These are phyloP conservation scores for Debaryomyces hansenii DNA, from an alignment of 805 yeast genomes.

Conservation along the genomic window DNA sequence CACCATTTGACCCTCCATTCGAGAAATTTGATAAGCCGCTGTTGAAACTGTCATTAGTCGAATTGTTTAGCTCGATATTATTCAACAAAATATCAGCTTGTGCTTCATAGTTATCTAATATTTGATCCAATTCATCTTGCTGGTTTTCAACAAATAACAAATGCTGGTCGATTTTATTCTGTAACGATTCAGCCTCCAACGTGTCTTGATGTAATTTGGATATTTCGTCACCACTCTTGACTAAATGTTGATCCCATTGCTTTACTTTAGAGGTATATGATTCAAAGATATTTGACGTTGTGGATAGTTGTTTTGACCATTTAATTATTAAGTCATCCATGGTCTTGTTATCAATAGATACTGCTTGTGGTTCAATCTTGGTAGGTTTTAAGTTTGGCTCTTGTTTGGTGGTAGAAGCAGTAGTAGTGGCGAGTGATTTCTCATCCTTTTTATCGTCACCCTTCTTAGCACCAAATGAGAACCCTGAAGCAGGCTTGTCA, in stretches of 20 bases:
- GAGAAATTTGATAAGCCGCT: constrained; percentile 16
- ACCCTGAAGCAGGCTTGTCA: constrained; percentile 14
- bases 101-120: constrained; percentile 79
- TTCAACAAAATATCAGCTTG: constrained; percentile 57
- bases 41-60: constrained; percentile 1
- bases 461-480: constrained; percentile 17
- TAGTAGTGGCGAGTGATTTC: constrained; percentile 14
- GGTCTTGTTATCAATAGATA: constrained; percentile 85
- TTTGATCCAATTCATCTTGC: constrained; percentile 84
- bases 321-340: constrained; percentile 88
- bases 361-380: constrained; percentile 62
- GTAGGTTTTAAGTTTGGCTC: constrained; percentile 46
- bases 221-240: constrained; percentile 83
- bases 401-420: constrained; percentile 10
- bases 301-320: constrained; percentile 86
- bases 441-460: constrained; percentile 20
- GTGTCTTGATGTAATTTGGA: constrained; percentile 75
- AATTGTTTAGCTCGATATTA: constrained; percentile 29
- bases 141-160: constrained; percentile 84
- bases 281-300: constrained; percentile 72
- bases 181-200: constrained; percentile 79
- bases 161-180: constrained; percentile 82
- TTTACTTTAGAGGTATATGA: constrained; percentile 71
- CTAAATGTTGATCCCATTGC: constrained; percentile 83
- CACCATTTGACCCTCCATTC: constrained; percentile 1